Evolutionary conservation across 1,284 basidiomycete genomes (phyloP), one percentile per base, ranked within the genome.

Genomic region (Cerioporus squamosus): DNA sequence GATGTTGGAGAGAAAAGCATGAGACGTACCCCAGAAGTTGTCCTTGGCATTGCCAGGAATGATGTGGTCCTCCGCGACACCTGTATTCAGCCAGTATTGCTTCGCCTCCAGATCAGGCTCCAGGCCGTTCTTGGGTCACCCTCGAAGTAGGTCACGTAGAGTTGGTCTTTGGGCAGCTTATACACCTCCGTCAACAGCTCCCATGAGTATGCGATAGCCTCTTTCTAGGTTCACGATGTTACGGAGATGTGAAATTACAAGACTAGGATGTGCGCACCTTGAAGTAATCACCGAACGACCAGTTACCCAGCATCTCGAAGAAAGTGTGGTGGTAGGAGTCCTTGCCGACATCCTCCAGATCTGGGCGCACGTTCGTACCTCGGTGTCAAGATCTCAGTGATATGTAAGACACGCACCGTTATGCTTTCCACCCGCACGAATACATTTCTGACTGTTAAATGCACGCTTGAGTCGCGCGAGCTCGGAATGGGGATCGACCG

Each of bases 231-330:
- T n/a, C 29, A 31, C n/a, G 20, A 39, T 53, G 33, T 55, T 17
- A 51, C 1, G 23, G 15, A 17, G 15, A 22, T 14, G 17, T 18
- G 17, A 36, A 4, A 24, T 3, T 9, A 1, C 15, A 1, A 36
- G 8, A 33, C 3, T 3, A 1, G 33, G 8, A 9, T 12, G 17
- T 14, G 40, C 61, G 50, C 54, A 87, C 94, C 86, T 99, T 99
- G 86, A 99, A 99, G 79, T 99, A 99, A 76, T 99, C 94, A 5
- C 97, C 97, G 68, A 99, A 99, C 10, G 95, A 98, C 97, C 97
- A 99, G 77, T 99, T 99, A 44, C 97, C 97, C 63, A 99, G 79
- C 97, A 99, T 99, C 78, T 99, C 97, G 72, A 99, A 99, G 80
- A 99, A 99, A 3, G 97, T 99, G 75, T 98, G 91, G 68, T 94